Evolutionary conservation across 2,329 filamentous ascomycete genomes (phyloP), one percentile per base, ranked within the genome.

Genomic region (Fusarium annulatum): DNA sequence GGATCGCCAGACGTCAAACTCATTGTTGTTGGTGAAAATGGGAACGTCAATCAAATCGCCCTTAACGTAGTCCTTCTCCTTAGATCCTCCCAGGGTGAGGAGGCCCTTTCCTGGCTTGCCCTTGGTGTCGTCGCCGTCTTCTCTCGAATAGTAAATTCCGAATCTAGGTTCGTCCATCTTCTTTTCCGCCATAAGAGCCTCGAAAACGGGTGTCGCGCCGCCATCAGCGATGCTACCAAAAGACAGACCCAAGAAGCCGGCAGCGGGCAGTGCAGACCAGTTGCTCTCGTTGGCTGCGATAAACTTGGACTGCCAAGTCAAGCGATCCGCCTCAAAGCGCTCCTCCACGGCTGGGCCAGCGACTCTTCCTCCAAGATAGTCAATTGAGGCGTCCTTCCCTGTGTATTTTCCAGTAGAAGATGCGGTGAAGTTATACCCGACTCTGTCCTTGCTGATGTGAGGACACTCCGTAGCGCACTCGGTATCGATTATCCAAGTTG

Each of bases 201-300:
- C 81, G 18, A 81, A 76, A 18, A 83, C 23, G 1, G 81, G 81
- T 6, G 71, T 71, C 2, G 81, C 76, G 41, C 72, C 72, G 19
- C 74, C 78, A 9, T 79, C 80, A 14, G 76, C 52, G 49, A 82
- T 82, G 28, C 77, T 78, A 21, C 71, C 67, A 36, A 83, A 83
- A 4, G 77, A 78, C 7, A 83, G 71, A 1, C 82, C 82, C 38
- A 83, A 60, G 69, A 83, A 82, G 28, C 82, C 82, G 49, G 82
- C 78, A 8, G 76, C 78, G 1, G 82, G 69, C 11, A 79, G 72
- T 11, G 74, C 52, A 1, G 63, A 62, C 81, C 80, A 83, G 28
- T 61, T 74, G 55, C 69, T 79, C 58, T 77, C 62, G 63, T 79
- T 79, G 30, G 77, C 79, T 16, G 77, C 73, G 11, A 83, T 73